Evolutionary conservation across 495 filamentous ascomycete genomes (phyloP), one percentile per base, ranked within the genome.

Genomic region (Aspergillus nidulans): DNA sequence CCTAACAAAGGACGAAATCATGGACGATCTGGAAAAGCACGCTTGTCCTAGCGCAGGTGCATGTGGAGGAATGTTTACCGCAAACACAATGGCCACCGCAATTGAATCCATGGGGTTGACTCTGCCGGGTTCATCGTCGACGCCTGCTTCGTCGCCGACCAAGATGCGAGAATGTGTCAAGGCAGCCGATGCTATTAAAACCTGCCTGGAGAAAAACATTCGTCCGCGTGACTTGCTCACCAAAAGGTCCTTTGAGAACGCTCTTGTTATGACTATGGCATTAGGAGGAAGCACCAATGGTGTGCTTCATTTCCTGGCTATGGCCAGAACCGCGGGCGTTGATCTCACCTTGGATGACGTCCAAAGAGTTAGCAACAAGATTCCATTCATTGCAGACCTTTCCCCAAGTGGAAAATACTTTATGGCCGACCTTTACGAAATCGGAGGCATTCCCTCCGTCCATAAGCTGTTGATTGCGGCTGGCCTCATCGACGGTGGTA

Each of bases 11-110:
- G 84, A 84, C 52, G 89, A 96, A 39, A 79, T 97, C 52, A 84
- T 97, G 77, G 84, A 86, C 44, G 94, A 97, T 67, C 79, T 98
- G 28, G 89, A 95, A 70, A 78, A 77, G 42, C 77, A 96, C 59
- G 85, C 92, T 4, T 97, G 94, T 69, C 94, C 94, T 21, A 91
- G 89, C 13, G 85, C 89, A 13, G 92, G 92, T 28, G 92, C 91
- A n/a, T 98, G 94, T 63, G 94, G 94, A 58, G 94, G 94, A 45
- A 98, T 86, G 84, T 98, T 89, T 82, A 98, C 94, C 2, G 94
- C 94, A 52, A 98, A 98, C 69, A 97, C 94, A 2, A 96, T 98
- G 92, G 89, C 90, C 5, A 95, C 91, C 0, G 91, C 91, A 13
- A 91, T 98, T 58, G 94, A 98, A 69, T 88, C 91, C 7, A 95